Evolutionary conservation across 2,329 filamentous ascomycete species (phyloP).

Genomic region (Arachnomyces sp.): DNA sequence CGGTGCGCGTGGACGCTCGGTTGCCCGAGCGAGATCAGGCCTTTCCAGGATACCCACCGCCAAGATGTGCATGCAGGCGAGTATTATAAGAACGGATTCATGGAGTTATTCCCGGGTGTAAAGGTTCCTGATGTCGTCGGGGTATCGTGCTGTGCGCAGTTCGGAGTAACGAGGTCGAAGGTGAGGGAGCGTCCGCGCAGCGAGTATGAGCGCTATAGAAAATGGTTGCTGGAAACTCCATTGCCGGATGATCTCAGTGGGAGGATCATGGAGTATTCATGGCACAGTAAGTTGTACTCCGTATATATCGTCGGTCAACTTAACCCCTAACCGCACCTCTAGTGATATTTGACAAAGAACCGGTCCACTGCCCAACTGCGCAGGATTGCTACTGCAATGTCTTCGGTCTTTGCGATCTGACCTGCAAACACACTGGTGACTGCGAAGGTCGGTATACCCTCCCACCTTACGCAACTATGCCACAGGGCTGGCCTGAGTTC

Average conservation of each 20-base stretch:
- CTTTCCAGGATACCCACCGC: conserved; percentile 35
- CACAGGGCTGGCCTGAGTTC: conserved; percentile 53
- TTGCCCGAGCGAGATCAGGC: conserved; percentile 46
- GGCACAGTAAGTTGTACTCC: conserved; percentile 46
- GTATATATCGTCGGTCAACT: neutral
- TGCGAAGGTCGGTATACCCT: conserved; percentile 54
- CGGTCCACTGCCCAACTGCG: conserved; percentile 55
- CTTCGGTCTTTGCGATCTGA: conserved; percentile 53
- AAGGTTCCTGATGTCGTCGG: conserved; percentile 40
- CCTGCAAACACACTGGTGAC: conserved; percentile 30
- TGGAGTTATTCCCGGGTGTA: conserved; percentile 39
- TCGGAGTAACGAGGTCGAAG: conserved; percentile 44
- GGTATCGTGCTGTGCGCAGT: conserved; percentile 50
- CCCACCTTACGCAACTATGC: conserved; percentile 51
- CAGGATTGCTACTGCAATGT: conserved; percentile 59
- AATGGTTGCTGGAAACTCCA: conserved; percentile 43
- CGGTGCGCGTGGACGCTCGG: conserved; percentile 48
- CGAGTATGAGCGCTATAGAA: conserved; percentile 43
- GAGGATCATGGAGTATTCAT: conserved; percentile 51
- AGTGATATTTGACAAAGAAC: conserved; percentile 53
- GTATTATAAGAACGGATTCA: conserved; percentile 43
- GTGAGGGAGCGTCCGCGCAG: conserved; percentile 38
- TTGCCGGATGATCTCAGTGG: conserved; percentile 45
- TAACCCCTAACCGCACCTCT: conserved; percentile 3
- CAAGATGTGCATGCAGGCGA: conserved; percentile 41